Evolutionary conservation across 495 filamentous ascomycete species (phyloP).

Genomic region (Lindgomyces ingoldianus): DNA sequence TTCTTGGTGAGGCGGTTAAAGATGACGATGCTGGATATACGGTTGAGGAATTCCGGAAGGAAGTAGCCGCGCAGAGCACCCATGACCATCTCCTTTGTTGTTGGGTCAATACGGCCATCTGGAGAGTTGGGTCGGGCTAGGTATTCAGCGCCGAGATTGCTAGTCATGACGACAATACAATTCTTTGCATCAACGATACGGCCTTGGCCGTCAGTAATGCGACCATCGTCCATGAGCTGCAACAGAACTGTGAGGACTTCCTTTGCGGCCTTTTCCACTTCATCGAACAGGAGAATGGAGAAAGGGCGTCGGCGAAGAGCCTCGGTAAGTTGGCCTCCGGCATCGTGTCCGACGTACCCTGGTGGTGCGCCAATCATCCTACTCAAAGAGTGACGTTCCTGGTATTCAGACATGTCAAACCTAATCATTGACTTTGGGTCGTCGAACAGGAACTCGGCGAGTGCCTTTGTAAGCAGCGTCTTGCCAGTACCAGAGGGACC

Average conservation of each 20-base stretch:
- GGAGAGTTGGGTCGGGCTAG: conserved; percentile 73
- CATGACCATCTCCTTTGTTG: conserved; percentile 86
- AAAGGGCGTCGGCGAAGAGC: conserved; percentile 89
- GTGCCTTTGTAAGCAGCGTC: conserved; percentile 91
- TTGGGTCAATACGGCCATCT: conserved; percentile 84
- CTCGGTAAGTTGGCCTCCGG: conserved; percentile 94
- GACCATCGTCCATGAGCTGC: conserved; percentile 98
- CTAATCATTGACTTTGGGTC: conserved; percentile 97
- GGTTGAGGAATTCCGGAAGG: conserved; percentile 96
- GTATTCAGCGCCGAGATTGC: conserved; percentile 92
- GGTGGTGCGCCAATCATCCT: conserved; percentile 98
- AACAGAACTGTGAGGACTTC: conserved; percentile 94
- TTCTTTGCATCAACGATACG: conserved; percentile 91
- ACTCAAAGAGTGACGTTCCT: conserved; percentile 92
- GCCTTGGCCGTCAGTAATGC: conserved; percentile 97
- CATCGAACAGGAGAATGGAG: conserved; percentile 96
- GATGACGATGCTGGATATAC: conserved; percentile 92
- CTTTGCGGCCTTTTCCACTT: conserved; percentile 97
- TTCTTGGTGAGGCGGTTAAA: conserved; percentile 90
- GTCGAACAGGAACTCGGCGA: conserved; percentile 98
- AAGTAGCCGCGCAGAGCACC: conserved; percentile 88
- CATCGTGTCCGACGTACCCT: conserved; percentile 94
- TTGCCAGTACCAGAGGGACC: conserved; percentile 98
- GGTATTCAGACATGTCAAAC: conserved; percentile 99
- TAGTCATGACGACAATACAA: conserved; percentile 99